Conservation (phyloP, 2,329 filamentous ascomycete species). For the Pezicula radicicola region DNA sequence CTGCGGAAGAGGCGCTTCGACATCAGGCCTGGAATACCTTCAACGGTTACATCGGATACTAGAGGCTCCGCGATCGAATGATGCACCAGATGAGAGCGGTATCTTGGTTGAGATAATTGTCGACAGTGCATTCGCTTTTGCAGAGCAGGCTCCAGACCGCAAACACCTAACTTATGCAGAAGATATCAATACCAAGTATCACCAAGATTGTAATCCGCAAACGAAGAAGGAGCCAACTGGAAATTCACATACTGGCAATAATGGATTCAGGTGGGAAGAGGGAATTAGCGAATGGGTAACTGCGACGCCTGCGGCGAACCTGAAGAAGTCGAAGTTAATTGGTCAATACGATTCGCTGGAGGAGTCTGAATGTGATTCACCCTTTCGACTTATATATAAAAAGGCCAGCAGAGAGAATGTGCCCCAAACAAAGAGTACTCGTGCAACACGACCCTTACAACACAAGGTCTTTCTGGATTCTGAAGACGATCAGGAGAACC, state of each 20-base stretch:
- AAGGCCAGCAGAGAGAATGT: too few species aligned
- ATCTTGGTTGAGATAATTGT: slow-evolving; percentile 24
- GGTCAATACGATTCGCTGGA: slow-evolving; percentile 9
- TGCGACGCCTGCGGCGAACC: slow-evolving; percentile 36
- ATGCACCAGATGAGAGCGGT: not conserved
- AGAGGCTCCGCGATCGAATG: slow-evolving; percentile 8
- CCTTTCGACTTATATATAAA: slow-evolving; percentile 9
- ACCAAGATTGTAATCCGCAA: not conserved
- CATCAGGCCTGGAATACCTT: slow-evolving; percentile 32
- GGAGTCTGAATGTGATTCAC: slow-evolving; percentile 15
- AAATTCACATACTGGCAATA: slow-evolving; percentile 4
- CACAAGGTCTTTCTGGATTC: not conserved
- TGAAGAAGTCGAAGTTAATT: slow-evolving; percentile 18
- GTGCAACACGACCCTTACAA: not conserved
- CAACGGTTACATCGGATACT: slow-evolving; percentile 30
- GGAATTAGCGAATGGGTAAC: slow-evolving; percentile 55
- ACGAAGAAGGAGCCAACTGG: slow-evolving; percentile 4
- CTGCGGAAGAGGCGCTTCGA: slow-evolving; percentile 38
- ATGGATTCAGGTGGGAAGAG: slow-evolving; percentile 49
- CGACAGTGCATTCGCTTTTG: slow-evolving; percentile 29
- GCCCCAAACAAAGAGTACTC: not conserved
- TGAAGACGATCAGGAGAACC: not conserved
- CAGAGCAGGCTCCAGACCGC: slow-evolving; percentile 22
- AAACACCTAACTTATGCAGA: slow-evolving; percentile 27
- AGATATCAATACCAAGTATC: slow-evolving; percentile 11